Conservation (phyloP, 805 yeast genomes). For the Yamadazyma insecticola region DNA sequence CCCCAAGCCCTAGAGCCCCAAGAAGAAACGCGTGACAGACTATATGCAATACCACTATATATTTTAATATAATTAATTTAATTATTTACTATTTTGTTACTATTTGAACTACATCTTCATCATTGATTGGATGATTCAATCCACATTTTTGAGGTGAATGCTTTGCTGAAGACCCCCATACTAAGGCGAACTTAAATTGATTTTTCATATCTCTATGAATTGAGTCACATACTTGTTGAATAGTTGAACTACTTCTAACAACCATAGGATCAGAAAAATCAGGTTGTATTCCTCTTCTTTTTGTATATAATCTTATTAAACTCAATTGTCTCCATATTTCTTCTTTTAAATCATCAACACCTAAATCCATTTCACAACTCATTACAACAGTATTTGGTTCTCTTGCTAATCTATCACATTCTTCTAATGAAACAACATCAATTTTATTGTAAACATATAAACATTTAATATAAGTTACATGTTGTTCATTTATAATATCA, state of each 20-base stretch:
- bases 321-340: constrained; percentile 90
- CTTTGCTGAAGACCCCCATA: constrained; percentile 95
- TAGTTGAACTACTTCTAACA: constrained; percentile 71
- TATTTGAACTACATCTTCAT: constrained; percentile 91
- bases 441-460: constrained; percentile 91
- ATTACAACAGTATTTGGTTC: constrained; percentile 91
- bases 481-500: constrained; percentile 83
- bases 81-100: constrained; percentile 60
- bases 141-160: constrained; percentile 98
- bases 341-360: constrained; percentile 82
- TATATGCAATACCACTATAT: not conserved
- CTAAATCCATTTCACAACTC: constrained; percentile 86
- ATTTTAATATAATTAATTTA: not conserved
- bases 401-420: constrained; percentile 86
- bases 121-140: constrained; percentile 71
- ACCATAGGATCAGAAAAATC: constrained; percentile 88
- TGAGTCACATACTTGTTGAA: constrained; percentile 85
- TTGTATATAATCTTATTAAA: constrained; percentile 78
- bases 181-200: constrained; percentile 89
- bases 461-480: constrained; percentile 85
- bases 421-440: constrained; percentile 93
- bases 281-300: constrained; percentile 78
- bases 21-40: constrained; percentile 4
- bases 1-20: constrained; percentile 11
- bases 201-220: constrained; percentile 90